Conservation (phyloP, 2,329 filamentous ascomycete genomes). For the Beauveria scarabaeidicola region DNA sequence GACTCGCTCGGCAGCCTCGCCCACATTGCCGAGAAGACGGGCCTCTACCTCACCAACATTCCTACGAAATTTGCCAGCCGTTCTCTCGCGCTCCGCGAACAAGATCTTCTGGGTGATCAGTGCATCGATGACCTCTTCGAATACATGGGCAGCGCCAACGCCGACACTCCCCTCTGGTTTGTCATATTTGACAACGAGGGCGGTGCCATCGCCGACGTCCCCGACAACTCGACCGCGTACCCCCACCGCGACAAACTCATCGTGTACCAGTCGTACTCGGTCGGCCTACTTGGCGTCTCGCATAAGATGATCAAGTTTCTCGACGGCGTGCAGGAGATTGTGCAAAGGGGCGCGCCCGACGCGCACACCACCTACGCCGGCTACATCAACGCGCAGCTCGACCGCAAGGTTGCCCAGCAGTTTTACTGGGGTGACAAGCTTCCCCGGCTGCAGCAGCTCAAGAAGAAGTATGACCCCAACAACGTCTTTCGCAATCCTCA, state of each 20-base stretch:
- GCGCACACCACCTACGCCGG: conserved; percentile 50
- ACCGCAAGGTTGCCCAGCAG: conserved; percentile 32
- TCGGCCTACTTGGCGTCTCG: conserved; percentile 39
- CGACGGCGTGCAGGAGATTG: conserved; percentile 38
- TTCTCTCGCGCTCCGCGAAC: conserved; percentile 42
- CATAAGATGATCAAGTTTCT: conserved; percentile 42
- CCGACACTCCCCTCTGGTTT: conserved; percentile 49
- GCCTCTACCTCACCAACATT: conserved; percentile 37
- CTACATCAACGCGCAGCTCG: conserved; percentile 48
- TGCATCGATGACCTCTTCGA: conserved; percentile 42
- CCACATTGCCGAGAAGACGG: conserved; percentile 41
- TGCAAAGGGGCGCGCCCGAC: conserved; percentile 29
- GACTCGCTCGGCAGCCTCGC: conserved; percentile 56
- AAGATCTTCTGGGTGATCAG: conserved; percentile 38
- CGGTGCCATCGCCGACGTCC: conserved; percentile 49
- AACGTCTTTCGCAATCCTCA: conserved; percentile 53
- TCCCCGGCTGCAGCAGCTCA: conserved; percentile 37
- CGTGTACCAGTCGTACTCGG: conserved; percentile 54
- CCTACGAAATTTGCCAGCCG: conserved; percentile 48
- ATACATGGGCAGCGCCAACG: conserved; percentile 41
- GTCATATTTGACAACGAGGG: conserved; percentile 55
- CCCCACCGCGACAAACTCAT: conserved; percentile 56
- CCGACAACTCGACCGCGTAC: conserved; percentile 50
- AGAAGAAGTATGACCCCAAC: conserved; percentile 41
- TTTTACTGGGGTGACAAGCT: conserved; percentile 50